Evolutionary conservation across 2,329 filamentous ascomycete species (phyloP), one percentile per base, ranked within the genome.

Genomic region (Talaromyces rugulosus): DNA sequence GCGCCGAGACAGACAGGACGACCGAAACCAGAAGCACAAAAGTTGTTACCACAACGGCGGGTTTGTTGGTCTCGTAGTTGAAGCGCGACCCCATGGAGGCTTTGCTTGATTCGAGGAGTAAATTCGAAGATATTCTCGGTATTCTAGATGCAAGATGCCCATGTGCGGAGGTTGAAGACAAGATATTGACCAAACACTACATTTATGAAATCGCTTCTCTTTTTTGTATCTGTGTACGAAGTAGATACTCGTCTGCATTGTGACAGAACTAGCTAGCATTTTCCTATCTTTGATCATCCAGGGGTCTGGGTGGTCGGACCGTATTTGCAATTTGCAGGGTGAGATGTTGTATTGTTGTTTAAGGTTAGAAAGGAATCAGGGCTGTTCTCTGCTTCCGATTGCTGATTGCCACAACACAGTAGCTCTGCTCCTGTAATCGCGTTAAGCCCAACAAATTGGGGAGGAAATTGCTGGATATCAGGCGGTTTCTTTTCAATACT

Each of bases 11-110:
- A 44, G 64, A 66, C 18, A 70, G 56, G 40, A 64, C 56, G 4
- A 66, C 62, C 5, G 63, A 62, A 28, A 69, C 67, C 27, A 69
- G 53, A 9, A 70, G 61, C 27, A 69, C 62, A 63, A 65, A 68
- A 16, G 56, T 68, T 36, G 62, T 63, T 50, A 69, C 64, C 62
- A 66, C 69, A 42, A 69, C 68, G 14, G 63, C 65, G 3, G 68
- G 68, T 51, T 65, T 65, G 60, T 64, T 61, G 11, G 63, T 67
- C 42, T 69, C 68, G 23, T 58, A 55, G 36, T 63, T 63, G 40
- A 69, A 70, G 54, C 68, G 67, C 34, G 64, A 62, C n/a, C 64
- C 65, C 65, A 67, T 67, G 12, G 47, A 63, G 57, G 23, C 40
- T 62, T 59, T 54, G 50, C 27, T 59, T 42, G 47, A 31, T 30